Conservation (phyloP, 805 yeast genomes). For the Metschnikowia sp. region DNA sequence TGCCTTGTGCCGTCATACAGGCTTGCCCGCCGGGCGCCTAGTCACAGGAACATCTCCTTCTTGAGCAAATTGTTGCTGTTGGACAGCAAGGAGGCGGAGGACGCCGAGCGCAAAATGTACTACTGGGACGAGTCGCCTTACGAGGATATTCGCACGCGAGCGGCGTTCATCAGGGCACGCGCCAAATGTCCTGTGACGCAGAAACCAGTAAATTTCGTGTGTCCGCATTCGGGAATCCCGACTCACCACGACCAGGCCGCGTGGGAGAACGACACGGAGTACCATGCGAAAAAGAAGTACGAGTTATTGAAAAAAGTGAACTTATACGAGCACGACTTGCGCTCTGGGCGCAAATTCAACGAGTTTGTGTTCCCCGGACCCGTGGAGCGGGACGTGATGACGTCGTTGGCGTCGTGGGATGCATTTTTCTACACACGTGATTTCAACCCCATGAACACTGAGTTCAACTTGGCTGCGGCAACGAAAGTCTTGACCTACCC, state of each 20-base stretch:
- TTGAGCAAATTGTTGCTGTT: slow-evolving; percentile 37
- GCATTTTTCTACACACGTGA: slow-evolving; percentile 87
- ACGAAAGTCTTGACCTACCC: slow-evolving; percentile 95
- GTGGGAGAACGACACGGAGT: slow-evolving; percentile 76
- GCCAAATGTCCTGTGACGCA: slow-evolving; percentile 91
- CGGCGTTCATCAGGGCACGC: slow-evolving; percentile 82
- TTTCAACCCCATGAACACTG: slow-evolving; percentile 94
- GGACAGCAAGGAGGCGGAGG: slow-evolving; percentile 27
- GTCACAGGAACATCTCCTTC: slow-evolving; percentile 28
- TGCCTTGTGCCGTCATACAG: slow-evolving; percentile 1
- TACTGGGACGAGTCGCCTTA: slow-evolving; percentile 93
- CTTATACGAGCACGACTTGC: slow-evolving; percentile 88
- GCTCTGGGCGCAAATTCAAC: slow-evolving; percentile 91
- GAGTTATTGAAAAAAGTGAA: slow-evolving; percentile 82
- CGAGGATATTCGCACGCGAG: slow-evolving; percentile 82
- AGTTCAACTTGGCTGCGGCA: slow-evolving; percentile 91
- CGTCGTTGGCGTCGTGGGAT: slow-evolving; percentile 88
- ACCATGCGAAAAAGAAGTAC: slow-evolving; percentile 64
- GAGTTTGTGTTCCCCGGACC: slow-evolving; percentile 90
- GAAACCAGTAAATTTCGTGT: slow-evolving; percentile 74
- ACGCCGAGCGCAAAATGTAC: slow-evolving; percentile 36
- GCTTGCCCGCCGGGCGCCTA: slow-evolving; percentile 1
- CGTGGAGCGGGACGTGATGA: slow-evolving; percentile 69
- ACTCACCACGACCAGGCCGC: slow-evolving; percentile 90
- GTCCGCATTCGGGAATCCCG: slow-evolving; percentile 94